Evolutionary conservation across 768 basidiomycete genomes (phyloP).

Genomic region (Tricholoma sp.): DNA sequence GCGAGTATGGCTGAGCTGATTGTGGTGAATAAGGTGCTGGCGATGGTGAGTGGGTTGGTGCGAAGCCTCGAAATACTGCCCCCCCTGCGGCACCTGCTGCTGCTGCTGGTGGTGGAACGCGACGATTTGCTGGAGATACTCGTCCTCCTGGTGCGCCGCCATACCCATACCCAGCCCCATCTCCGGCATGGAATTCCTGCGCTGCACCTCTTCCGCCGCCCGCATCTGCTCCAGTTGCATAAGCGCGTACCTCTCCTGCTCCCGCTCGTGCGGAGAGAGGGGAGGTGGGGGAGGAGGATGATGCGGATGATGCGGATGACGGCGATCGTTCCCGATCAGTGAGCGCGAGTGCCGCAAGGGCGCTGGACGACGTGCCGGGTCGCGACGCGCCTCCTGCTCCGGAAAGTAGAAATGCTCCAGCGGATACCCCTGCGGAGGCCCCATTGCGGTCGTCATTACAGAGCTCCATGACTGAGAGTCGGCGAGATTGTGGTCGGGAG

Average conservation of each 20-base stretch:
- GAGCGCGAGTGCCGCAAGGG: conserved; percentile 2
- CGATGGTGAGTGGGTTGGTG: not conserved
- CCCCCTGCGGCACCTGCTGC: not conserved
- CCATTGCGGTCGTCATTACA: conserved; percentile 59
- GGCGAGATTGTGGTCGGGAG: conserved; percentile 72
- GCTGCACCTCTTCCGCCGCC: not conserved
- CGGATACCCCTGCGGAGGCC: conserved; percentile 9
- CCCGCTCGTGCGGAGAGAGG: not conserved
- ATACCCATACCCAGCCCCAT: not conserved
- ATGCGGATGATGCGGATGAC: not conserved
- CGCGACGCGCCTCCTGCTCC: conserved; percentile 10
- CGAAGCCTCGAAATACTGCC: not conserved
- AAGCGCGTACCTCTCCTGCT: not conserved
- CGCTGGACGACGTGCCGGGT: conserved; percentile 4
- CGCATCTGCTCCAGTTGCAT: not conserved
- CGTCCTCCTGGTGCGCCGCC: not conserved
- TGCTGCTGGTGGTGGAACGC: not conserved
- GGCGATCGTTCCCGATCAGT: not conserved
- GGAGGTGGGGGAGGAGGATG: not conserved
- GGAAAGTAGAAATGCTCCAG: conserved; percentile 29
- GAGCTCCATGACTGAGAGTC: conserved; percentile 84
- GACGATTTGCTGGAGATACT: conserved; percentile 1
- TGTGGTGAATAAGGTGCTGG: conserved; percentile 1
- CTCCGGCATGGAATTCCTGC: not conserved
- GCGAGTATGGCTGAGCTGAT: not conserved